These are phyloP conservation scores for Podosphaera fusca DNA, from an alignment of 2,329 filamentous ascomycete genomes.

Conservation along the genomic window DNA sequence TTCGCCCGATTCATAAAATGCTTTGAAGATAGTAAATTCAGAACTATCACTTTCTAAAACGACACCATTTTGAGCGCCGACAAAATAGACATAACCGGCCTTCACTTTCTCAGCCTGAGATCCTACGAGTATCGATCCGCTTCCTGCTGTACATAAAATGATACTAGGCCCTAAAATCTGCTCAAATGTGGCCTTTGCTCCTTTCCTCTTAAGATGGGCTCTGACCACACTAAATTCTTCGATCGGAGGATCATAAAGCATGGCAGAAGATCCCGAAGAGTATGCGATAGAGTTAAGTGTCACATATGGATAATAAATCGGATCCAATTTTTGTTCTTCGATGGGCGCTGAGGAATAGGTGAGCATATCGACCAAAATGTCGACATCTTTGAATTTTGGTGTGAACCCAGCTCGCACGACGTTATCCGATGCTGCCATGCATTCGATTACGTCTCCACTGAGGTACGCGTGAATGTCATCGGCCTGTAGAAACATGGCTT, in stretches of 20 bases:
- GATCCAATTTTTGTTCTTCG: slow-evolving; percentile 78
- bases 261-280: slow-evolving; percentile 45
- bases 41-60: slow-evolving; percentile 53
- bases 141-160: slow-evolving; percentile 68
- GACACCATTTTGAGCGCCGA: slow-evolving; percentile 69
- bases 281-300: slow-evolving; percentile 66
- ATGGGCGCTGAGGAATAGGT: slow-evolving; percentile 94
- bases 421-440: slow-evolving; percentile 98
- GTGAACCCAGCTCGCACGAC: slow-evolving; percentile 94
- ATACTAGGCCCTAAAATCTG: slow-evolving; percentile 74
- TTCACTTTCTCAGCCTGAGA: slow-evolving; percentile 53
- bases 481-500: slow-evolving; percentile 87
- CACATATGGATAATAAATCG: slow-evolving; percentile 64
- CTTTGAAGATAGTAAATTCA: slow-evolving; percentile 72
- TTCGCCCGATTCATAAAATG: slow-evolving; percentile 49
- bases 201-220: slow-evolving; percentile 44
- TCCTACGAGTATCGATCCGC: slow-evolving; percentile 66
- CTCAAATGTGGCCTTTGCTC: slow-evolving; percentile 73
- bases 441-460: slow-evolving; percentile 88
- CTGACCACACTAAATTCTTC: slow-evolving; percentile 86
- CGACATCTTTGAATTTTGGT: slow-evolving; percentile 93
- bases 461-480: slow-evolving; percentile 96
- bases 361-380: slow-evolving; percentile 70
- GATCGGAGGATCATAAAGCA: slow-evolving; percentile 85
- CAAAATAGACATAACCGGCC: slow-evolving; percentile 57